Percentiles rank a stretch among this genome's conserved stretches.
These are phyloP conservation scores for Pythium dissotocum DNA, from an alignment of 352 stramenopile genomes.

Conservation along the genomic window DNA sequence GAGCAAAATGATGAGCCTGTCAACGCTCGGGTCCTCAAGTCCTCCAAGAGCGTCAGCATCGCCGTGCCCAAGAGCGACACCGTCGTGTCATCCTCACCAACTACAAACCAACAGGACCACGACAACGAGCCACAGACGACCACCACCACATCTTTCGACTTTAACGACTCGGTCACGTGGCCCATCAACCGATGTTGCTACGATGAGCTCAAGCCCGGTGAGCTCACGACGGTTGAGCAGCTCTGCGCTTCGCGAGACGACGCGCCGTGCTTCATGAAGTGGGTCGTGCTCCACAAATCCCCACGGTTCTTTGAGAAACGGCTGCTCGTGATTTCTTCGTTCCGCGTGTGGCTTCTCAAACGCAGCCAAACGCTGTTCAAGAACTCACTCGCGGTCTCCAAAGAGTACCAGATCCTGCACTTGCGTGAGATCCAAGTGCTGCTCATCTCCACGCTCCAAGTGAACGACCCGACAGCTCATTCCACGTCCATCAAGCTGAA, in stretches of 20 bases:
- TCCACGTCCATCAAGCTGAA: conserved; percentile 17
- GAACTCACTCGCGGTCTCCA: conserved; percentile 32
- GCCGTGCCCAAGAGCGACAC: conserved; percentile 10
- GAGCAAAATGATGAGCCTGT: background rate
- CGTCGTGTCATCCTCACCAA: background rate
- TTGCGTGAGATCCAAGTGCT: conserved; percentile 43
- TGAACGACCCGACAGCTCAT: conserved; percentile 8
- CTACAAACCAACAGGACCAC: conserved; percentile 7
- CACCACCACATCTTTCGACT: background rate
- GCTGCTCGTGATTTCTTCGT: conserved; percentile 56
- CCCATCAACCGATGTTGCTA: conserved; percentile 71
- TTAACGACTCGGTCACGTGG: conserved; percentile 34
- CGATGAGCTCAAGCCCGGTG: conserved; percentile 45
- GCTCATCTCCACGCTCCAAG: conserved; percentile 8
- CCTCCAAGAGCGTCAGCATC: conserved; percentile 21
- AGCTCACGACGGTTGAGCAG: conserved; percentile 44
- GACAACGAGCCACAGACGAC: background rate
- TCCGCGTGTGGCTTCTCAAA: conserved; percentile 54
- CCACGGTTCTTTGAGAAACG: conserved; percentile 42
- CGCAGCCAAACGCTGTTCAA: conserved; percentile 45
- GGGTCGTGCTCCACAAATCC: conserved; percentile 53
- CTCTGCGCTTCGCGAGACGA: conserved; percentile 54
- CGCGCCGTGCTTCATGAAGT: conserved; percentile 57
- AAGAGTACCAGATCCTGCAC: conserved; percentile 51
- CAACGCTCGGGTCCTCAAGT: background rate